Evolutionary conservation across 176 grass and related monocot species (phyloP).

Genomic region (Aegilops bicornis): DNA sequence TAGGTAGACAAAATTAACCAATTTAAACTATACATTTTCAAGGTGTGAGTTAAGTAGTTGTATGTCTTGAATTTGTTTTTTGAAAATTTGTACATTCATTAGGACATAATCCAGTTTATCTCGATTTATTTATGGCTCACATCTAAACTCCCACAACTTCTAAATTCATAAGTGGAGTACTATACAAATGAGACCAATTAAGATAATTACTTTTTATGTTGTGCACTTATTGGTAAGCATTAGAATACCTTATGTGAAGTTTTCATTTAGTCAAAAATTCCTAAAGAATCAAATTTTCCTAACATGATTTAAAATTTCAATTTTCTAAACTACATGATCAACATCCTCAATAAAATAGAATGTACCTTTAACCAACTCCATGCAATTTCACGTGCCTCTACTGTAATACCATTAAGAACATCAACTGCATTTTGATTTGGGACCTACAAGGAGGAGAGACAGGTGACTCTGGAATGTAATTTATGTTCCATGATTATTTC

Average conservation of each 20-base stretch:
- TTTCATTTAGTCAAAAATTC: background rate
- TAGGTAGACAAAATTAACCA: background rate
- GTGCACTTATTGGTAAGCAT: background rate
- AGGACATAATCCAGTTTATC: too few species aligned
- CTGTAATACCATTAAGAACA: slow-evolving; percentile 38
- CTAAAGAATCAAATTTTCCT: background rate
- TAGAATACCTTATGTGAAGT: background rate
- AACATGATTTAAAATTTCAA: background rate
- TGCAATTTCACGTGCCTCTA: slow-evolving; percentile 51
- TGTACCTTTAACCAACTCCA: slow-evolving; percentile 80
- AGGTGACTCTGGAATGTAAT: background rate
- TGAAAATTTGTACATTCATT: too few species aligned
- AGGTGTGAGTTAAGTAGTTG: too few species aligned
- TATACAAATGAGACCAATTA: too few species aligned
- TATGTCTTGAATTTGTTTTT: too few species aligned
- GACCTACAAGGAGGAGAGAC: slow-evolving; percentile 43
- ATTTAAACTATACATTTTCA: background rate
- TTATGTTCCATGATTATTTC: too few species aligned
- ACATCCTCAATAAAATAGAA: background rate
- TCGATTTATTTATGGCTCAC: too few species aligned
- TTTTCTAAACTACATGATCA: background rate
- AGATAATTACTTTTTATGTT: too few species aligned
- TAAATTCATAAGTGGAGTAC: background rate
- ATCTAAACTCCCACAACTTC: too few species aligned
- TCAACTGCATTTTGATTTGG: slow-evolving; percentile 59